Percentiles rank a stretch among this genome's conserved stretches.
Evolutionary conservation across 139 green algal species (phyloP).

Genomic region (Desmodesmus armatus): DNA sequence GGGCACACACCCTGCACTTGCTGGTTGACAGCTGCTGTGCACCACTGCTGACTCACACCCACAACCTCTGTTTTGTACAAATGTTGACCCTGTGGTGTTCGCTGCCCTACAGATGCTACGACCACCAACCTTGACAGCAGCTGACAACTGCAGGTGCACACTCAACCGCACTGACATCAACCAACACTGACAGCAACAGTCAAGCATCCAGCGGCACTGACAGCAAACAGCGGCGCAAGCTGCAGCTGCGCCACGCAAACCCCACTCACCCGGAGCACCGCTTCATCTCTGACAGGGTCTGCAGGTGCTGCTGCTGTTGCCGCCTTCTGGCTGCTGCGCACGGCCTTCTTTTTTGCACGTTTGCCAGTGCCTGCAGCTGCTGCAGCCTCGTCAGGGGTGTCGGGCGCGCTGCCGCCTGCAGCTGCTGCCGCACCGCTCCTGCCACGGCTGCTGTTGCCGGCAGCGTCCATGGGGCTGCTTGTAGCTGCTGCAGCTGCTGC

Average conservation of each 20-base stretch:
- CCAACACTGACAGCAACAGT: not conserved
- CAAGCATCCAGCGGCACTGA: not conserved
- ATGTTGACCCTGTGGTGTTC: no score
- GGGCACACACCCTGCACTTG: no score
- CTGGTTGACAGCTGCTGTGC: not conserved
- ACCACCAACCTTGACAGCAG: no score
- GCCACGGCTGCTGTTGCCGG: not conserved
- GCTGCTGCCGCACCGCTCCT: not conserved
- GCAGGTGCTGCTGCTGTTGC: slow-evolving; percentile 5
- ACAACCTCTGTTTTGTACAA: not conserved
- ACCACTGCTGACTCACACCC: not conserved
- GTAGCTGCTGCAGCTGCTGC: not conserved
- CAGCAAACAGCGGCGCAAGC: not conserved
- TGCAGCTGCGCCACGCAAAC: not conserved
- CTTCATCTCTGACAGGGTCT: not conserved
- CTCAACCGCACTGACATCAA: not conserved
- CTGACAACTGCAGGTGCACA: no score
- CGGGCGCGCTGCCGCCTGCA: not conserved
- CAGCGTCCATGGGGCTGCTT: not conserved
- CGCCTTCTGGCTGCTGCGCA: not conserved
- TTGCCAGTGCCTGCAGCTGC: not conserved
- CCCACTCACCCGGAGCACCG: not conserved
- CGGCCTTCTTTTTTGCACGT: slow-evolving; percentile 13
- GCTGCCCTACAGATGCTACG: no score
- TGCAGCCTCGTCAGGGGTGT: not conserved